Conservation (phyloP, 78 protist species). For the Anaeramoeba flamelloides region DNA sequence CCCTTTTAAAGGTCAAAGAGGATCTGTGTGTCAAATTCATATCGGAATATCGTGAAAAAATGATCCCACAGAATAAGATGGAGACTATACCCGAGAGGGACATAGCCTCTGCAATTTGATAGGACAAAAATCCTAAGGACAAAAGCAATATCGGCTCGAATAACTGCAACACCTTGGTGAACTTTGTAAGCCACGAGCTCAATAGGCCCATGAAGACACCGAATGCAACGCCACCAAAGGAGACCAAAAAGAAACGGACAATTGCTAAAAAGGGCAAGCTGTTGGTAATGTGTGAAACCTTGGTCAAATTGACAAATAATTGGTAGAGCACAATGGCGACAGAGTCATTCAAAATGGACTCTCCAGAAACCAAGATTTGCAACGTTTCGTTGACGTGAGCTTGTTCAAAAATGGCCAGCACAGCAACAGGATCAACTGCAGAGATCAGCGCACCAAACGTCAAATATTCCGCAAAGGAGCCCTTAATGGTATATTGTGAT, state of each 20-base stretch:
- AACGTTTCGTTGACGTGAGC: slow-evolving; percentile 23
- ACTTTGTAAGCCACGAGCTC: slow-evolving; percentile 7
- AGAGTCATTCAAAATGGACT: slow-evolving; percentile 30
- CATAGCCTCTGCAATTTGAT: slow-evolving; percentile 6
- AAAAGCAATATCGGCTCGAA: slow-evolving; percentile 9
- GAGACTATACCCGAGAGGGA: slow-evolving; percentile 16
- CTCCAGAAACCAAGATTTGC: slow-evolving; percentile 37
- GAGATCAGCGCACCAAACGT: slow-evolving; percentile 5
- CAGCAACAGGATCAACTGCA: slow-evolving; percentile 32
- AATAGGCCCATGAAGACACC: slow-evolving; percentile 5
- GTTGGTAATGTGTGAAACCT: not conserved
- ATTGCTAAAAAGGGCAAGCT: not conserved
- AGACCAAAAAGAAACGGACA: slow-evolving; percentile 11
- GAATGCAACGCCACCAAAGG: not conserved
- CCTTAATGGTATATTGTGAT: not conserved
- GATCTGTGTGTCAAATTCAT: not conserved
- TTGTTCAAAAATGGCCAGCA: slow-evolving; percentile 31
- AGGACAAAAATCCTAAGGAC: slow-evolving; percentile 1
- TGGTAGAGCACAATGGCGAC: slow-evolving; percentile 7
- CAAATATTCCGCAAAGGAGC: not conserved
- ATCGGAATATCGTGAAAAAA: slow-evolving; percentile 3
- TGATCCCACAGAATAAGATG: slow-evolving; percentile 7
- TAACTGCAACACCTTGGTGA: not conserved
- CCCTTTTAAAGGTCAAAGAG: not conserved
- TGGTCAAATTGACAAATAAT: not conserved